Conservation (phyloP, 164 flowering plant genomes). For the Piper longum region DNA sequence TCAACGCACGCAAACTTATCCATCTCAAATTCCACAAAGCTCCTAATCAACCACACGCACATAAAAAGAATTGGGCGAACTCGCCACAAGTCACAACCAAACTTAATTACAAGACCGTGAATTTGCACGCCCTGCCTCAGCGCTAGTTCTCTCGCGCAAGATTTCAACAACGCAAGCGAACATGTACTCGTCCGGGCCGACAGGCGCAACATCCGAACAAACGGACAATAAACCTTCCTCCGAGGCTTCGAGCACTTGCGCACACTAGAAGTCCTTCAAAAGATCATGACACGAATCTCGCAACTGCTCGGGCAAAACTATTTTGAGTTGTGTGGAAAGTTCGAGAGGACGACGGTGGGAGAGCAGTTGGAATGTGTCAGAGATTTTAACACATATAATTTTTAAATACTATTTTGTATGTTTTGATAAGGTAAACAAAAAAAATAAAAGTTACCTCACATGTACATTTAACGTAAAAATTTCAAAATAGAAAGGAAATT, state of each 20-base stretch:
- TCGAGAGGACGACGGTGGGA: constrained; percentile 9
- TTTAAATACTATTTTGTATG: too few species aligned
- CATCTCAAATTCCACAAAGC: constrained; percentile 30
- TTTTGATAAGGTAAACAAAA: too few species aligned
- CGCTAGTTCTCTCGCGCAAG: constrained; percentile 26
- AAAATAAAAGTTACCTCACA: too few species aligned
- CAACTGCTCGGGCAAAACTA: constrained; percentile 27
- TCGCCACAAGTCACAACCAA: constrained; percentile 14
- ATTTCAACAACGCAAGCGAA: constrained; percentile 27
- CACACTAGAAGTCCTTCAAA: constrained; percentile 26
- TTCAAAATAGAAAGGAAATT: too few species aligned
- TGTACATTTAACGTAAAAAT: too few species aligned
- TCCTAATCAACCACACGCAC: constrained; percentile 38
- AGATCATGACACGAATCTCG: constrained; percentile 26
- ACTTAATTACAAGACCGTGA: constrained; percentile 26
- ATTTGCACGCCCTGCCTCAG: constrained; percentile 30
- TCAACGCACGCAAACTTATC: constrained; percentile 20
- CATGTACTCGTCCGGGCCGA: constrained; percentile 19
- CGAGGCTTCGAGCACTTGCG: constrained; percentile 22
- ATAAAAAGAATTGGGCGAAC: constrained; percentile 31
- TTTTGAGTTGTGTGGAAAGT: constrained; percentile 26
- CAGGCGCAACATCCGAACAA: constrained; percentile 14
- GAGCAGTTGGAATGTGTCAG: neutral
- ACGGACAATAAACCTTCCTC: neutral
- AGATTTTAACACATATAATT: too few species aligned